These are phyloP conservation scores for Penicillium digitatum DNA, from an alignment of 2,329 filamentous ascomycete species.

Conservation along the genomic window DNA sequence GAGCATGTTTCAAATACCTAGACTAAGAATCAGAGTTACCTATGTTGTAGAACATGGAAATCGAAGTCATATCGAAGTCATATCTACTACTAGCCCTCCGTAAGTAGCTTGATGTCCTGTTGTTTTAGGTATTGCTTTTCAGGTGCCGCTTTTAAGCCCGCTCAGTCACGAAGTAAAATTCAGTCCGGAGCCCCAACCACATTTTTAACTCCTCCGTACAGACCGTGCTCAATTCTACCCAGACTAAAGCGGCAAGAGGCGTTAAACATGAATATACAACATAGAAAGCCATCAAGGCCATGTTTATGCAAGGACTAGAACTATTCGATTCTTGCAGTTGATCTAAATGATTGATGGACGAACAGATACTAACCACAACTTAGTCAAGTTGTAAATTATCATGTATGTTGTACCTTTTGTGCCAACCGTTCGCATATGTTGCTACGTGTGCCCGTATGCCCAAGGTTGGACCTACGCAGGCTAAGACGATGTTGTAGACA, in stretches of 20 bases:
- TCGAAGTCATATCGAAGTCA: too few relatives aligned
- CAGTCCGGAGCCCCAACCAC: neutral
- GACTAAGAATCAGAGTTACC: neutral
- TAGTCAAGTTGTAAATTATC: neutral
- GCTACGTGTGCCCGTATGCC: neutral
- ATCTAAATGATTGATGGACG: neutral
- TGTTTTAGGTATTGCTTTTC: neutral
- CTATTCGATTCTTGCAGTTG: constrained; percentile 1
- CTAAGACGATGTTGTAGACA: neutral
- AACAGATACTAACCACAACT: neutral
- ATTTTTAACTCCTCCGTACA: too few relatives aligned
- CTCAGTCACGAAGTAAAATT: neutral
- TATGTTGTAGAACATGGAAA: too few relatives aligned
- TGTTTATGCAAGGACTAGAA: constrained; percentile 1
- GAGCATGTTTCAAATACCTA: neutral
- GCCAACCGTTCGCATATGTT: neutral
- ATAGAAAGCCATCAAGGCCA: neutral
- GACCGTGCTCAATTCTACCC: neutral
- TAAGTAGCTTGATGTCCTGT: neutral
- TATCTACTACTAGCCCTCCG: too few relatives aligned
- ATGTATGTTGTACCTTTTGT: neutral
- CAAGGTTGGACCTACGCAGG: neutral
- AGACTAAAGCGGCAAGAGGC: neutral
- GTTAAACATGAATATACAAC: neutral
- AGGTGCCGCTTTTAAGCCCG: neutral